phyloP scores from a whole-genome alignment of 208 protist genomes.

The Porcisia deanei region DNA sequence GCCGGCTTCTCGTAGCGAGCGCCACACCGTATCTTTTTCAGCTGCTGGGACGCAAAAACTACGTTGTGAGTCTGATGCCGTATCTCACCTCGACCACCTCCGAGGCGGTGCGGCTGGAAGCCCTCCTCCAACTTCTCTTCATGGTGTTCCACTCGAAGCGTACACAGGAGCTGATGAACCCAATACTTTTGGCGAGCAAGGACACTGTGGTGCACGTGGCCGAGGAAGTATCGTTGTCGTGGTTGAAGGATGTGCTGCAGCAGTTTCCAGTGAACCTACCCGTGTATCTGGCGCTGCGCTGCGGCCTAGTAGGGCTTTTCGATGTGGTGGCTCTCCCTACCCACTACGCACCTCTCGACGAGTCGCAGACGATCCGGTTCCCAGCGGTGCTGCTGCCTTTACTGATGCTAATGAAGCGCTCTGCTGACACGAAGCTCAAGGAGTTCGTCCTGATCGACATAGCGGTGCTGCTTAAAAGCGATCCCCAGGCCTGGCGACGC shows the following conservation, averaged over 20 bases:
- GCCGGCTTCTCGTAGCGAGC: constrained; percentile 60
- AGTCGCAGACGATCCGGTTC: constrained; percentile 50
- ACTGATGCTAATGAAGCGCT: constrained; percentile 57
- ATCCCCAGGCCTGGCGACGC: constrained; percentile 59
- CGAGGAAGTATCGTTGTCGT: constrained; percentile 70
- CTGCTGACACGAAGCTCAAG: constrained; percentile 42
- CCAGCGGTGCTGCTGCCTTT: constrained; percentile 55
- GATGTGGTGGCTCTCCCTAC: constrained; percentile 36
- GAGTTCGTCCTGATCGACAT: constrained; percentile 56
- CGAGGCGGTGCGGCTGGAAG: constrained; percentile 55
- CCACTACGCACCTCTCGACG: constrained; percentile 33
- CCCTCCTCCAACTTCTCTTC: constrained; percentile 67
- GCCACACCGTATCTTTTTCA: constrained; percentile 45
- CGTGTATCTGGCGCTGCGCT: constrained; percentile 70
- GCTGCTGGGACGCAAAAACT: constrained; percentile 62
- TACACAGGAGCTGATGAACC: constrained; percentile 83
- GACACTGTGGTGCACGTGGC: constrained; percentile 62
- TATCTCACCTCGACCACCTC: constrained; percentile 38
- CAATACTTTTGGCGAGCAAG: constrained; percentile 41
- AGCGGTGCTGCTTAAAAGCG: constrained; percentile 49
- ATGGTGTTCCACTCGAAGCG: constrained; percentile 64
- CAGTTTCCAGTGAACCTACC: constrained; percentile 32
- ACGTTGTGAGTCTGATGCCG: constrained; percentile 61
- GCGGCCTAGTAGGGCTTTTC: constrained; percentile 68
- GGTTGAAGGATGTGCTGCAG: constrained; percentile 58